Percentiles rank a stretch among this genome's conserved stretches.
These are phyloP conservation scores for Pulveroboletus sp. DNA, from an alignment of 768 basidiomycete species.

Conservation along the genomic window DNA sequence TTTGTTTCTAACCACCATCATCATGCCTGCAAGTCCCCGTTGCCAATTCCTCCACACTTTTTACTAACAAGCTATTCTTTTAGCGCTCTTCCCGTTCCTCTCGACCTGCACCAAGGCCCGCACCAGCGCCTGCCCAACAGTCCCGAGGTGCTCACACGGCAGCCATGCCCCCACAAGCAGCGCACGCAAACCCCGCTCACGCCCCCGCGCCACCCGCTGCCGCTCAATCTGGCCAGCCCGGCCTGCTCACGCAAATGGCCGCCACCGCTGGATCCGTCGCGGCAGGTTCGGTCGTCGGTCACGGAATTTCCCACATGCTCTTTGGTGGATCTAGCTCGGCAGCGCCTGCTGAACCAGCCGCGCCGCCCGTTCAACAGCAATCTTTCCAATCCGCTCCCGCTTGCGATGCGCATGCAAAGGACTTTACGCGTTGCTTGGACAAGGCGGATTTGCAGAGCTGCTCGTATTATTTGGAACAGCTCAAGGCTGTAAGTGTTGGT, in stretches of 20 bases:
- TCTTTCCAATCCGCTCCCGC: conserved; percentile 43
- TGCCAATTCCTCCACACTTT: no score
- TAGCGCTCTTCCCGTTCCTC: conserved; percentile 81
- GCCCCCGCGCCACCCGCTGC: conserved; percentile 39
- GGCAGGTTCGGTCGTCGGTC: conserved; percentile 82
- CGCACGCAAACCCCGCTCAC: conserved; percentile 43
- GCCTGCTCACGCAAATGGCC: conserved; percentile 82
- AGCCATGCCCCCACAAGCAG: conserved; percentile 41
- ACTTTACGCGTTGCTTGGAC: conserved; percentile 84
- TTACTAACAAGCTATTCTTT: neutral
- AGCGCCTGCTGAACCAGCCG: conserved; percentile 45
- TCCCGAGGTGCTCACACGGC: conserved; percentile 48
- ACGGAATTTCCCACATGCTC: conserved; percentile 87
- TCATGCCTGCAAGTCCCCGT: conserved; percentile 48
- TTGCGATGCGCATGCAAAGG: conserved; percentile 83
- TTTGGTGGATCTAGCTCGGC: conserved; percentile 65
- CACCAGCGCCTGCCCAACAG: conserved; percentile 47
- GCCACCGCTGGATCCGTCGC: conserved; percentile 90
- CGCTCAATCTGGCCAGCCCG: conserved; percentile 52
- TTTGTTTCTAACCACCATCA: conserved; percentile 19
- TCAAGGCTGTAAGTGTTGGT: conserved; percentile 68
- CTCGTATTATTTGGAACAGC: conserved; percentile 83
- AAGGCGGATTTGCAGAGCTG: conserved; percentile 78
- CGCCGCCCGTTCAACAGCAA: conserved; percentile 43
- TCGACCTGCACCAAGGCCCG: conserved; percentile 53